Evolutionary conservation across 805 yeast genomes (phyloP), one percentile per base, ranked within the genome.

Genomic region (Suhomyces pyralidae): DNA sequence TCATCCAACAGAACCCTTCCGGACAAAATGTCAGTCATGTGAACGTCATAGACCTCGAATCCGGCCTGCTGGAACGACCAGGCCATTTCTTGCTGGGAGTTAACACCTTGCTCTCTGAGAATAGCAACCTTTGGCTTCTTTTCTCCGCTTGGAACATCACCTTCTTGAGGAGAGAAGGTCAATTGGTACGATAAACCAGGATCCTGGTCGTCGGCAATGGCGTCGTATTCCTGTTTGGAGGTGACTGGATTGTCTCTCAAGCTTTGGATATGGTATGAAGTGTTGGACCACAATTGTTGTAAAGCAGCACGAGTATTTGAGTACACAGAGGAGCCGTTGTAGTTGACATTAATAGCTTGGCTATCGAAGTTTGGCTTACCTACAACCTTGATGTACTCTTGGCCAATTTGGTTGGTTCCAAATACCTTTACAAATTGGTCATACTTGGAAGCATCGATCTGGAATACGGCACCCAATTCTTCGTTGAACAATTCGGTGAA

Each of bases 71-170:
- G 86, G 81, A 94, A 91, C 58, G 93, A 82, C 90, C 96, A 92
- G 2, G 98, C 97, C 97, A 94, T 92, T 76, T 94, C 99, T 79
- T 88, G 89, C 68, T 93, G 97, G 34, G 97, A 96, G 70, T 94
- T 94, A 51, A 94, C 97, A 75, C 99, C 99, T 75, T 94, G 99
- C 69, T 94, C 99, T 76, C 99, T 88, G 64, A 94, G 78, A 52
- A 94, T 91, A 40, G 98, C 99, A 59, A 94, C 98, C 71, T 84
- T 87, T 48, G 99, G 99, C 64, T 77, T 83, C 36, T 40, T 24
- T 15, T 30, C 46, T 20, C 45, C 40, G 36, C 10, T 68, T 52
- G 45, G 25, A 2, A 77, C 68, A 10, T 78, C 62, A 53, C 79
- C 79, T 54, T 81, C 83, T 17, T 70, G 55, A 45, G 86, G 86